These are phyloP conservation scores for Suaeda aralocaspica DNA, from an alignment of 148 eudicot species.

Conservation along the genomic window DNA sequence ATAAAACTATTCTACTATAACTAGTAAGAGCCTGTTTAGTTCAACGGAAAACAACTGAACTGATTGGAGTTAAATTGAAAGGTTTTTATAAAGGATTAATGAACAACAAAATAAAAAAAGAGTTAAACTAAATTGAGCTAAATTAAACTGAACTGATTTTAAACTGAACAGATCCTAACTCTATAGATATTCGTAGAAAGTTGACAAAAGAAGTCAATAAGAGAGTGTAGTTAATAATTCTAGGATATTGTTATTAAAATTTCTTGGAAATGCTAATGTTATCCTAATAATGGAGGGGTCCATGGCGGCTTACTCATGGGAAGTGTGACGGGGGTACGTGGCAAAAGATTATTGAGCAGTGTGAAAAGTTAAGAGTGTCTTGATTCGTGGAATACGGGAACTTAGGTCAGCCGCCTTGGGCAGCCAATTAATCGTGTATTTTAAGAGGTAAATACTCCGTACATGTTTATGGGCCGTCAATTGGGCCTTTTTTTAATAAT, in stretches of 20 bases:
- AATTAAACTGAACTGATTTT: no score
- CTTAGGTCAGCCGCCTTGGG: conserved; percentile 15
- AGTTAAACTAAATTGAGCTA: no score
- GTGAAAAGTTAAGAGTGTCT: conserved; percentile 14
- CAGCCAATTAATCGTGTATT: neutral
- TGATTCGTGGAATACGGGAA: conserved; percentile 28
- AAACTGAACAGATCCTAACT: no score
- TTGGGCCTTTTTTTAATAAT: conserved; percentile 21
- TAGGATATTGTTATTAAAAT: neutral
- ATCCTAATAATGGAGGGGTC: conserved; percentile 22
- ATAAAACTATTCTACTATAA: no score
- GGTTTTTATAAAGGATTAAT: no score
- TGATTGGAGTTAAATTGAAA: no score
- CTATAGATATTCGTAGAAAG: no score
- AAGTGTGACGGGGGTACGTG: conserved; percentile 15
- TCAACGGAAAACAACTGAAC: no score
- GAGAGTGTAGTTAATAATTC: neutral
- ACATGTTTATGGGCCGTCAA: conserved; percentile 21
- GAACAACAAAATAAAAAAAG: no score
- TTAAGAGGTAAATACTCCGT: no score
- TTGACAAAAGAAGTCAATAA: neutral
- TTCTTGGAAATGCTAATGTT: neutral
- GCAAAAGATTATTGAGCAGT: neutral
- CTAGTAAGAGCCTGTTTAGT: no score
- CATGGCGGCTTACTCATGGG: conserved; percentile 22